Conservation (phyloP, 2,329 filamentous ascomycete species). For the Verticillium klebahnii region DNA sequence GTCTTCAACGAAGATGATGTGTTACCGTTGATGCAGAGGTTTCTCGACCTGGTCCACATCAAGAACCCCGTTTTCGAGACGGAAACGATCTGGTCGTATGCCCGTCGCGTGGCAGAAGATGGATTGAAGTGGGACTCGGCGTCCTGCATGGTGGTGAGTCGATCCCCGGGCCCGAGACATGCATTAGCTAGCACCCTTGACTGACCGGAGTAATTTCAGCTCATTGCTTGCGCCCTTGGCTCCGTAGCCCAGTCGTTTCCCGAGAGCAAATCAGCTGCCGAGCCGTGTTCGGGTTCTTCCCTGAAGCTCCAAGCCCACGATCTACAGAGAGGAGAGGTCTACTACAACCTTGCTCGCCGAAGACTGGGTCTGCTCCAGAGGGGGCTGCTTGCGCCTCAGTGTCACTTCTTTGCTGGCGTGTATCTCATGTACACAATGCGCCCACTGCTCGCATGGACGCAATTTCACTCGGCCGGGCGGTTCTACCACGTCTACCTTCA, state of each 20-base stretch:
- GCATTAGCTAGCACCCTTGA: no score
- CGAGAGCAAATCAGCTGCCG: not conserved
- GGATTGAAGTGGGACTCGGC: constrained; percentile 17
- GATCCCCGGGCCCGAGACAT: no score
- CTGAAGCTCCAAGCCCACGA: constrained; percentile 5
- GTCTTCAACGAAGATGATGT: constrained; percentile 1
- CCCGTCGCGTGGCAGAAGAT: not conserved
- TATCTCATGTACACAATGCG: constrained; percentile 34
- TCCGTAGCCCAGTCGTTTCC: constrained; percentile 18
- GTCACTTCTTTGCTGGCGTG: constrained; percentile 33
- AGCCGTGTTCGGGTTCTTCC: not conserved
- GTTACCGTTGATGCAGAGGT: not conserved
- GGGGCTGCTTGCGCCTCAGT: constrained; percentile 28
- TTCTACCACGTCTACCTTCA: constrained; percentile 29
- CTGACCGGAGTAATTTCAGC: constrained; percentile 11
- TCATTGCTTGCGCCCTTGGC: constrained; percentile 25
- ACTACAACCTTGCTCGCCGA: constrained; percentile 19
- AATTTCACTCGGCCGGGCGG: constrained; percentile 23
- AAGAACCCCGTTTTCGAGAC: not conserved
- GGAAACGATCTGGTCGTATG: not conserved
- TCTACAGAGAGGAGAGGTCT: constrained; percentile 15
- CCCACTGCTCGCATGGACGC: constrained; percentile 30
- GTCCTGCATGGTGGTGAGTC: constrained; percentile 24
- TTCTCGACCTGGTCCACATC: not conserved
- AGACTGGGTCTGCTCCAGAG: constrained; percentile 18